Base-by-base conservation (phyloP, 192 early-diverging fungal genomes). In the Rhizophagus prolifer region DNA sequence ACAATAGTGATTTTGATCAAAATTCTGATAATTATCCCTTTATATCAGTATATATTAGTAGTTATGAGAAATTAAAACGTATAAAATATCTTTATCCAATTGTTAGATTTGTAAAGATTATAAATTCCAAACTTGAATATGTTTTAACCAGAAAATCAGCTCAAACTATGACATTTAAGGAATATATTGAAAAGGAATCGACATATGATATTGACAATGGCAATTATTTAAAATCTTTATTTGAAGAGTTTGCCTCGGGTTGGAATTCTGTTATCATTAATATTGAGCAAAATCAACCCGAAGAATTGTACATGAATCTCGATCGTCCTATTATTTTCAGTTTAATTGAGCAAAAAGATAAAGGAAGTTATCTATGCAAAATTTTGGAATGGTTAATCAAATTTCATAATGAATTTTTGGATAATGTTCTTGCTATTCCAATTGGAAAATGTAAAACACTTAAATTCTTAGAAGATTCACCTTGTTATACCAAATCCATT, bases 21-120 rank as follows among this genome's bases (percentile, higher is more conserved):
- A 62, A 73, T 34, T n/a, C n/a, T 13, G 28, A 23, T 8, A 50
- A 61, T 19, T 74, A 76, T 44, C 77, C 77, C 16, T 78, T 78
- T 34, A 4, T 78, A 30, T 54, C 14, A 12, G 25, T 65, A 47
- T 78, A 74, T 58, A 59, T 78, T 61, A 63, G 73, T n/a, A n/a
- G 64, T 25, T 50, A 38, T 13, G 21, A 78, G 16, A 73, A 21
- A 14, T 73, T 78, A n/a, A 8, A 10, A 0, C 12, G 63, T 8
- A 14, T 76, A 5, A 44, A 69, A 23, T n/a, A 76, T 44, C n/a
- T 76, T n/a, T 30, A 28, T 21, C 64, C 75, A 16, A 76, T 76
- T 6, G 54, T 76, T 9, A 73, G 36, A 60, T 78, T 78, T 46
- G 46, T 66, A 21, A n/a, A 78, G 59, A 58, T 72, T 19, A 25